These are phyloP conservation scores for Ochromonas danica DNA, from an alignment of 108 stramenopile species.

Conservation along the genomic window DNA sequence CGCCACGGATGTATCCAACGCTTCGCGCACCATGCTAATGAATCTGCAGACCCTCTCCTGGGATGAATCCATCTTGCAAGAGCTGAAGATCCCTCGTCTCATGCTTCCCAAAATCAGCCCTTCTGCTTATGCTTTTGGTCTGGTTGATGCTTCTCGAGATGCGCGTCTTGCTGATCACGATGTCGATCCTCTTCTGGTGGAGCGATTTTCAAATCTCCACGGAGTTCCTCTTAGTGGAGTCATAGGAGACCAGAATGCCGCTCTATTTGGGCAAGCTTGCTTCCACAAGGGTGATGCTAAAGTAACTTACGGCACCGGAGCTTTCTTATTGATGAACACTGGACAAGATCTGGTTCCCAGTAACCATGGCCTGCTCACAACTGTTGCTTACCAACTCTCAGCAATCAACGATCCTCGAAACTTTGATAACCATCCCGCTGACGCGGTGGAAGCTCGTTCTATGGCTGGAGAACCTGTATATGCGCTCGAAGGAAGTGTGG, in stretches of 20 bases:
- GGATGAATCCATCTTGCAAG: constrained; percentile 68
- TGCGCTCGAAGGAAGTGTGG: constrained; percentile 91
- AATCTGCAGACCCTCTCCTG: constrained; percentile 74
- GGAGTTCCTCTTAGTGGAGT: constrained; percentile 11
- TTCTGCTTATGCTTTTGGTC: constrained; percentile 59
- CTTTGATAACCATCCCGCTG: too few relatives aligned
- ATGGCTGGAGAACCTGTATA: constrained; percentile 75
- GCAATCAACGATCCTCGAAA: constrained; percentile 25
- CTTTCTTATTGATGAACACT: constrained; percentile 97
- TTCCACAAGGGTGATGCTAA: constrained; percentile 84
- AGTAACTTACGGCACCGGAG: constrained; percentile 91
- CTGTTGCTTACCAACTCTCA: constrained; percentile 85
- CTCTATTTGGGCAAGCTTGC: constrained; percentile 88
- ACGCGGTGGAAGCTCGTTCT: too few relatives aligned
- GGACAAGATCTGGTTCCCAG: constrained; percentile 60
- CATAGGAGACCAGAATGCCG: constrained; percentile 91
- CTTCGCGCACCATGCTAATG: constrained; percentile 88
- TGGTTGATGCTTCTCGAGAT: not conserved
- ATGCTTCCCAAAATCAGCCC: constrained; percentile 63
- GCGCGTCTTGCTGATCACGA: not conserved
- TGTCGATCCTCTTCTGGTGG: not conserved
- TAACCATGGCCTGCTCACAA: constrained; percentile 84
- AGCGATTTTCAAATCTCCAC: not conserved
- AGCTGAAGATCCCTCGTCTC: constrained; percentile 34
- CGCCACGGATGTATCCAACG: constrained; percentile 90